Percentiles rank a stretch among this genome's conserved stretches.
Conservation (phyloP, 2,329 filamentous ascomycete species). For the Westerdykella sp. region DNA sequence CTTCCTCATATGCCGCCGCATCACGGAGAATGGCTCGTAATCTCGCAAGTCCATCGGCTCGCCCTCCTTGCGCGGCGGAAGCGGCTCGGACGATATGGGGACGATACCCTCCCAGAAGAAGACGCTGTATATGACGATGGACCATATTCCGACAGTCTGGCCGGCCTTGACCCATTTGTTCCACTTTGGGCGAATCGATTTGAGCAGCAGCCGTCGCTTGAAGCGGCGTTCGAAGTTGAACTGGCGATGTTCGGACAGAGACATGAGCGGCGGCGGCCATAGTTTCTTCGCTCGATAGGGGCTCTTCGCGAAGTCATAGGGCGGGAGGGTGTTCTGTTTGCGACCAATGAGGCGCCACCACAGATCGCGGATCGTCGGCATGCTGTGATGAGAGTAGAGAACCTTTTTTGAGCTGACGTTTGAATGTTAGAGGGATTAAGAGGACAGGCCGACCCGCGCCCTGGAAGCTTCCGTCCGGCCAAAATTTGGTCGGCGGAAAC, state of each 20-base stretch:
- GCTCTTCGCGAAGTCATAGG: slow-evolving; percentile 46
- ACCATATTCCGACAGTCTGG: slow-evolving; percentile 49
- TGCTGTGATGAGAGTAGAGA: neutral
- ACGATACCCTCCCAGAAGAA: slow-evolving; percentile 40
- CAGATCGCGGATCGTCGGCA: slow-evolving; percentile 17
- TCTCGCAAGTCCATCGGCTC: neutral
- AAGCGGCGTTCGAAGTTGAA: slow-evolving; percentile 74
- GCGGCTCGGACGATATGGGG: no score
- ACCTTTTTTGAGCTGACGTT: neutral
- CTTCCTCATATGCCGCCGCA: neutral
- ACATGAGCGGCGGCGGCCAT: slow-evolving; percentile 72
- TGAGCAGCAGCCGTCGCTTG: slow-evolving; percentile 60
- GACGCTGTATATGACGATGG: slow-evolving; percentile 50
- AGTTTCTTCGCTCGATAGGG: slow-evolving; percentile 62
- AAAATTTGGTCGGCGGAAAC: neutral
- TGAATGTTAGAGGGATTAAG: neutral
- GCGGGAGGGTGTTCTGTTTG: slow-evolving; percentile 31
- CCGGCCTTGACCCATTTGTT: slow-evolving; percentile 58
- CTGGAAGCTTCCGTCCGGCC: neutral
- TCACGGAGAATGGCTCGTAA: neutral
- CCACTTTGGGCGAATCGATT: slow-evolving; percentile 58
- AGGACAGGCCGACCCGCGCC: neutral
- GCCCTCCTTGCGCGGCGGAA: slow-evolving; percentile 31
- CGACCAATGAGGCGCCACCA: slow-evolving; percentile 48
- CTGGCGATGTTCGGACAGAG: slow-evolving; percentile 64